Evolutionary conservation across 176 grass and related monocot genomes (phyloP).

Genomic region (Carex cristatella): DNA sequence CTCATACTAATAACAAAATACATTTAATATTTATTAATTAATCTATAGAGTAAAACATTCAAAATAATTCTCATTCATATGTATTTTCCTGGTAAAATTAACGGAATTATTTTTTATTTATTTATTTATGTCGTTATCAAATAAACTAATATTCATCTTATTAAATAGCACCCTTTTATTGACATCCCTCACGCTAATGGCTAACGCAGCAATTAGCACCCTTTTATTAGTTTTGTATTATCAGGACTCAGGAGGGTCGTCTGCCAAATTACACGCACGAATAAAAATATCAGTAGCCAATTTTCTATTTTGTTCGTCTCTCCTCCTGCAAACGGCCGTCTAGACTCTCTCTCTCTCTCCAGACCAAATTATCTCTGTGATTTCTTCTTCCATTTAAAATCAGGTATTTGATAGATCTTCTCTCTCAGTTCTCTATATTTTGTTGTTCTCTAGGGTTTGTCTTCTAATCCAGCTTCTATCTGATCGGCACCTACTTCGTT

Average conservation of each 20-base stretch:
- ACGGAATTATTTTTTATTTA: too few relatives aligned
- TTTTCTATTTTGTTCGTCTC: constrained; percentile 1
- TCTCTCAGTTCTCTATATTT: neutral
- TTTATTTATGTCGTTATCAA: too few relatives aligned
- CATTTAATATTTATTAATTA: too few relatives aligned
- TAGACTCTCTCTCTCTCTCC: constrained; percentile 14
- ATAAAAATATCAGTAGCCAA: neutral
- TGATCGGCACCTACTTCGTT: neutral
- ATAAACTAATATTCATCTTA: too few relatives aligned
- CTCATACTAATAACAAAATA: too few relatives aligned
- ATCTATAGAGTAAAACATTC: too few relatives aligned
- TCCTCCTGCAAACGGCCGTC: constrained; percentile 23
- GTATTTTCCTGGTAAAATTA: too few relatives aligned
- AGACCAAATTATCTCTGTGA: neutral
- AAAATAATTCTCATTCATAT: too few relatives aligned
- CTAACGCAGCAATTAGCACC: too few relatives aligned
- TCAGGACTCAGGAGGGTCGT: neutral
- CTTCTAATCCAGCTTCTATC: neutral
- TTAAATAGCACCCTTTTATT: too few relatives aligned
- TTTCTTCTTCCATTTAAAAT: constrained; percentile 8
- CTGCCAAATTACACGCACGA: neutral
- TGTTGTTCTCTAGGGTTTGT: neutral
- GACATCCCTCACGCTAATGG: too few relatives aligned
- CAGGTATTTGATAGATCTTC: constrained; percentile 14
- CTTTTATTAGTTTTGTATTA: too few relatives aligned